Evolutionary conservation across 2,329 filamentous ascomycete genomes (phyloP), one percentile per base, ranked within the genome.

Genomic region (Aspergillus fijiensis): DNA sequence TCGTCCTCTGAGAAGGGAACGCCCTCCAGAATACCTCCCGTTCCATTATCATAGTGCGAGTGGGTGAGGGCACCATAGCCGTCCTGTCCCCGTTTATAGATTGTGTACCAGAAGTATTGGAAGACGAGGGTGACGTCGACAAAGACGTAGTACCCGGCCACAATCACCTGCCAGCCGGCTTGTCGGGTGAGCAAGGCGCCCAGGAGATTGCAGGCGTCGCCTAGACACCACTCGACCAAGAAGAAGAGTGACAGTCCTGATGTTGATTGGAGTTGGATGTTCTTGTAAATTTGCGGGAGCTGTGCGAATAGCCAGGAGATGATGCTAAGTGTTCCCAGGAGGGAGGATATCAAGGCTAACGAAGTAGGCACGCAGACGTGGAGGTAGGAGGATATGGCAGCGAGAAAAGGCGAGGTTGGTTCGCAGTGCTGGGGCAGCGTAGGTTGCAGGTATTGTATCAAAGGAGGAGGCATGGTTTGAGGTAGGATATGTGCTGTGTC

Each of bases 291-390:
- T 68, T 89, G 87, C 1, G 87, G 87, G 29, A 89, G 77, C 71
- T 89, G 87, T 12, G 87, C 87, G 70, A 88, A 89, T 2, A 89
- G 80, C 87, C 87, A 89, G 49, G 86, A 84, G 54, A 87, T 66
- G 61, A 89, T 89, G 68, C 85, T 88, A 61, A 86, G 76, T 0
- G 80, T 81, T 21, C 87, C 87, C 56, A 89, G 79, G 2, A 82
- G 63, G 5, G 84, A 86, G 23, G 87, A 89, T 59, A 87, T 63
- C 60, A 89, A 80, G 23, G 86, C 86, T 57, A 88, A 80, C 57
- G 83, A 82, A 19, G 85, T 87, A 12, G 87, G 87, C 49, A 89
- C 76, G 74, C 87, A 89, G 63, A 82, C 83, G 68, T 86, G 82
- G 63, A 89, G 82, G 55, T 82, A 78, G 9, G 82, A 81, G 61